phyloP scores from a whole-genome alignment of 345 rosid genomes.

The Lumnitzera racemosa region DNA sequence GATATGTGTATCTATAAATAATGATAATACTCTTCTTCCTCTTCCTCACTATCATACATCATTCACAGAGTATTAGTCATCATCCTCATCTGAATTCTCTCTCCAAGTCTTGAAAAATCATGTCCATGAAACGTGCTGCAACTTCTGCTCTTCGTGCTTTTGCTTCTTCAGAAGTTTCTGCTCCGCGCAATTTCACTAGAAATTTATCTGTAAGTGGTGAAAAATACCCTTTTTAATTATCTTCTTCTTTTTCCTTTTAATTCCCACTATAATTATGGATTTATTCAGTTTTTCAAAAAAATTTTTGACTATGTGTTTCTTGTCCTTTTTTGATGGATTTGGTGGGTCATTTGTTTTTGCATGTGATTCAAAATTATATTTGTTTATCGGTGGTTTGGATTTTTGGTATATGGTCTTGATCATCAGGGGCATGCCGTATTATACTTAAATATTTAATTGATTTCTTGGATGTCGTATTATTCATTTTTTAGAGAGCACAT shows the following conservation, averaged over 20 bases:
- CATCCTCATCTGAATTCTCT: no score
- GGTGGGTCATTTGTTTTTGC: neutral
- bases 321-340: neutral
- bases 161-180: conserved; percentile 14
- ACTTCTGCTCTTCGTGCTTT: conserved; percentile 43
- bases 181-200: conserved; percentile 32
- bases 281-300: neutral
- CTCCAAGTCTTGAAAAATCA: neutral
- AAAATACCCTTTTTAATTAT: neutral
- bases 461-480: neutral
- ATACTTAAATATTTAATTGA: neutral
- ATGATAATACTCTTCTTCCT: no score
- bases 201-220: conserved; percentile 51
- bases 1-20: no score
- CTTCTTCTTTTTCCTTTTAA: neutral
- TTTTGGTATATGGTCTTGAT: neutral
- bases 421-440: neutral
- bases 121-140: conserved; percentile 58
- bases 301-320: neutral
- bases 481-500: neutral
- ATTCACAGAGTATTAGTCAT: no score
- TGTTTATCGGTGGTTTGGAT: neutral
- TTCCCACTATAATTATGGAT: neutral
- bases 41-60: no score
- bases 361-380: neutral